phyloP scores from a whole-genome alignment of 2,329 filamentous ascomycete genomes.

The Graphilbum ipis-grandicollis region DNA sequence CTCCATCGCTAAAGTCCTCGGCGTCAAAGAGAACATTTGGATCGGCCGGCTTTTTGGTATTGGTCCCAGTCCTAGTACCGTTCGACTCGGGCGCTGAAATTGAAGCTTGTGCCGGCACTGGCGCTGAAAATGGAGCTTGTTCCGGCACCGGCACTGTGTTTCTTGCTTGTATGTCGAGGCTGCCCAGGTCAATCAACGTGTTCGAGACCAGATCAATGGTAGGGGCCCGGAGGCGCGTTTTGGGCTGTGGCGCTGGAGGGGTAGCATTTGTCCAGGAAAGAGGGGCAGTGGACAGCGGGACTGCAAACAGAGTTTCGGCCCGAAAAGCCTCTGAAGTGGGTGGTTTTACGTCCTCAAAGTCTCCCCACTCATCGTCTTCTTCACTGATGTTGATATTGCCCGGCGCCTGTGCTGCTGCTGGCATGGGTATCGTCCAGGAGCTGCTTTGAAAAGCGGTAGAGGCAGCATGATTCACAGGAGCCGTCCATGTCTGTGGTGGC shows the following conservation, averaged over 20 bases:
- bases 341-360: conserved; percentile 39
- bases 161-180: background rate
- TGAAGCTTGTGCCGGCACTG: too few relatives aligned
- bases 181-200: conserved; percentile 25
- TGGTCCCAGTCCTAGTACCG: too few relatives aligned
- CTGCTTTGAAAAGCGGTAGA: too few relatives aligned
- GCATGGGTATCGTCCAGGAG: background rate
- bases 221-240: conserved; percentile 23
- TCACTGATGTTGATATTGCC: conserved; percentile 6
- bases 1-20: conserved; percentile 32
- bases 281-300: conserved; percentile 3
- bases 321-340: conserved; percentile 6
- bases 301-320: background rate
- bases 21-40: conserved; percentile 51
- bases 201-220: conserved; percentile 38
- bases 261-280: too few relatives aligned
- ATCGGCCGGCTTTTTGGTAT: conserved; percentile 15
- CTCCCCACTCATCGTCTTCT: conserved; percentile 49
- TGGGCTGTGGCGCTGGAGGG: too few relatives aligned
- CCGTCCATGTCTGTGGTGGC: conserved; percentile 3
- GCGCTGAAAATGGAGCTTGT: too few relatives aligned
- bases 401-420: conserved; percentile 4
- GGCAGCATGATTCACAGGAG: too few relatives aligned
- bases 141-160: conserved; percentile 5
- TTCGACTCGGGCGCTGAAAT: too few relatives aligned